These are phyloP conservation scores for Vigna trinervia DNA, from an alignment of 306 rosid species.

Conservation along the genomic window DNA sequence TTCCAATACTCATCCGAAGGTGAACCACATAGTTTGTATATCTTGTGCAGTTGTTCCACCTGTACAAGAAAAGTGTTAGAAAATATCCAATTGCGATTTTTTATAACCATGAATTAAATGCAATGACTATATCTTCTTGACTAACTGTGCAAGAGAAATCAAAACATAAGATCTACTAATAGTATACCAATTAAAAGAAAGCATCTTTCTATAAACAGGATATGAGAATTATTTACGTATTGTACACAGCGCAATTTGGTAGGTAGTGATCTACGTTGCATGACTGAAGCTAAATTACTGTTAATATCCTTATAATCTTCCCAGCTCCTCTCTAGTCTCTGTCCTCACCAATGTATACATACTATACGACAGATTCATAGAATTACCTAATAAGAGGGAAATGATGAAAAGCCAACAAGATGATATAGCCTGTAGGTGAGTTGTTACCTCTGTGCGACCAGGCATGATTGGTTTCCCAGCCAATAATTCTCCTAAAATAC, in stretches of 20 bases:
- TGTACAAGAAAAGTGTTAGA: conserved; percentile 43
- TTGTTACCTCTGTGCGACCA: conserved; percentile 93
- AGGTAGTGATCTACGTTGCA: conserved; percentile 7
- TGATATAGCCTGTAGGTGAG: conserved; percentile 20
- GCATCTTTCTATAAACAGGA: not conserved
- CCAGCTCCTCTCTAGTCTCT: conserved; percentile 9
- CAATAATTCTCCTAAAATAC: conserved; percentile 91
- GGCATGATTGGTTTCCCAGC: conserved; percentile 99
- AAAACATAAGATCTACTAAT: conserved; percentile 1
- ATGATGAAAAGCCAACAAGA: conserved; percentile 34
- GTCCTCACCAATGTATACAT: conserved; percentile 5
- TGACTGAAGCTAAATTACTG: conserved; percentile 17
- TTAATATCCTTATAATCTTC: conserved; percentile 6
- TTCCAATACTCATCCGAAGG: conserved; percentile 93
- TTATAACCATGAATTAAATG: conserved; percentile 15
- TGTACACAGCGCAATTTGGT: conserved; percentile 24
- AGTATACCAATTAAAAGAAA: not conserved
- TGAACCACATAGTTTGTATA: conserved; percentile 95
- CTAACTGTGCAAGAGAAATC: conserved; percentile 15
- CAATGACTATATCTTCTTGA: conserved; percentile 27
- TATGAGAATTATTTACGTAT: not conserved
- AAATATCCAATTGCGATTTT: conserved; percentile 28
- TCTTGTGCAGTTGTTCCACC: conserved; percentile 98
- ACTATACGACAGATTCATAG: conserved; percentile 27
- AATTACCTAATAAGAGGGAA: conserved; percentile 28